Evolutionary conservation across 306 rosid genomes (phyloP), one percentile per base, ranked within the genome.

Genomic region (Citrullus amarus): DNA sequence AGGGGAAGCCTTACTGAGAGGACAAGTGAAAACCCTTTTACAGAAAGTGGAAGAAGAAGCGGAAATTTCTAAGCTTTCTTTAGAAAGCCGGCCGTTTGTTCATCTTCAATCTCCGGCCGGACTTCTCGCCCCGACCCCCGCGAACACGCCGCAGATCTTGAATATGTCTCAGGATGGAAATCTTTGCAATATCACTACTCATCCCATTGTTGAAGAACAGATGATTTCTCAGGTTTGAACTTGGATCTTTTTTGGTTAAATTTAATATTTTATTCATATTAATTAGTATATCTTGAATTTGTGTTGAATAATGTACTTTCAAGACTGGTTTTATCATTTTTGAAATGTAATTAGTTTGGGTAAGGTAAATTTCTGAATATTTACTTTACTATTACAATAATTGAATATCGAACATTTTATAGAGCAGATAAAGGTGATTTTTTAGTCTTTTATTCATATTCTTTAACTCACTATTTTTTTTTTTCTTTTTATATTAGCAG

Each of bases 21-120:
- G 97, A 79, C 99, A 96, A 36, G 99, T 92, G 62, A 96, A 96
- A 88, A 96, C 87, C 13, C 91, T 96, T 6, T 62, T 96, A 86
- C 98, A 96, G 78, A 91, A 87, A 79, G 99, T 96, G 13, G 99
- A 92, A 71, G 98, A 92, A 84, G 99, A 91, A 38, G 98, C 98
- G 3, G 93, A 85, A 77, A 78, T 88, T 79, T 91, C 98, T 0
- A 93, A 89, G 79, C 80, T 91, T 68, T 77, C 96, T 0, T 59
- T 80, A 17, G 89, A 87, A 75, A 81, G 79, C 82, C 84, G 90
- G n/a, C 84, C 90, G 10, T 82, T 91, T 79, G 83, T 79, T 48
- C 88, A 78, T 54, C 80, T 92, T 2, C 80, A 83, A 50, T 91
- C 96, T 4, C 91, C 96, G 0, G 78, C 84, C 32, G 86, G 90